phyloP scores from a whole-genome alignment of 495 filamentous ascomycete species.

The Aspergillus conjunctus region DNA sequence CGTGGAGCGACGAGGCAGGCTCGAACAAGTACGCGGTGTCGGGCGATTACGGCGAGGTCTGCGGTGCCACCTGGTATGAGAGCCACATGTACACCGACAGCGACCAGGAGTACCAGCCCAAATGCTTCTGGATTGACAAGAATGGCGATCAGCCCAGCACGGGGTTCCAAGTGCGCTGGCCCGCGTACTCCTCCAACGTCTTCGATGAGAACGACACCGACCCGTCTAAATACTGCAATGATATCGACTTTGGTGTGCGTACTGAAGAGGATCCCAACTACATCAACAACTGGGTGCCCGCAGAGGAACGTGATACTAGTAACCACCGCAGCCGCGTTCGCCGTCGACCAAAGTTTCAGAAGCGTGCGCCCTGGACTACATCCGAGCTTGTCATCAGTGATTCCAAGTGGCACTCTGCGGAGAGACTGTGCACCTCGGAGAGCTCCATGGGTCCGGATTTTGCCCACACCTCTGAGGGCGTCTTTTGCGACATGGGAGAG shows the following conservation, averaged over 20 bases:
- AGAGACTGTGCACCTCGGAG: conserved; percentile 10
- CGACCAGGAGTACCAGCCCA: conserved; percentile 17
- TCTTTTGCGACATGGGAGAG: conserved; percentile 18
- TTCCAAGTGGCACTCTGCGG: conserved; percentile 8
- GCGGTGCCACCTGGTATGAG: conserved; percentile 20
- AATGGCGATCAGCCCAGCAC: conserved; percentile 20
- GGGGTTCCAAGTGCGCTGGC: conserved; percentile 22
- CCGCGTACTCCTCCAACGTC: not conserved
- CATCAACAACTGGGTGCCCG: conserved; percentile 10
- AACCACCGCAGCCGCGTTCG: conserved; percentile 4
- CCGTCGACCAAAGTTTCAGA: not conserved
- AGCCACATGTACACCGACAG: conserved; percentile 20
- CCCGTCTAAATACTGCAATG: conserved; percentile 8
- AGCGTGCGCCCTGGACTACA: conserved; percentile 12
- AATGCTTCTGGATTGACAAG: conserved; percentile 21
- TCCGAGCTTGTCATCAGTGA: conserved; percentile 12
- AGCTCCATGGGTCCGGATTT: conserved; percentile 21
- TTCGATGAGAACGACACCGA: conserved; percentile 17
- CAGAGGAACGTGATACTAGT: not conserved
- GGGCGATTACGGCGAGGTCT: conserved; percentile 17
- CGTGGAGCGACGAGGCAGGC: conserved; percentile 17
- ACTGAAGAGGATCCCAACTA: conserved; percentile 12
- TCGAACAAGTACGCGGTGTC: conserved; percentile 20
- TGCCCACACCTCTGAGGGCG: conserved; percentile 7
- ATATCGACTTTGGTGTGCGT: conserved; percentile 21